Evolutionary conservation across 2,329 filamentous ascomycete species (phyloP), one percentile per base, ranked within the genome.

Genomic region (Calonectria leucothoes): DNA sequence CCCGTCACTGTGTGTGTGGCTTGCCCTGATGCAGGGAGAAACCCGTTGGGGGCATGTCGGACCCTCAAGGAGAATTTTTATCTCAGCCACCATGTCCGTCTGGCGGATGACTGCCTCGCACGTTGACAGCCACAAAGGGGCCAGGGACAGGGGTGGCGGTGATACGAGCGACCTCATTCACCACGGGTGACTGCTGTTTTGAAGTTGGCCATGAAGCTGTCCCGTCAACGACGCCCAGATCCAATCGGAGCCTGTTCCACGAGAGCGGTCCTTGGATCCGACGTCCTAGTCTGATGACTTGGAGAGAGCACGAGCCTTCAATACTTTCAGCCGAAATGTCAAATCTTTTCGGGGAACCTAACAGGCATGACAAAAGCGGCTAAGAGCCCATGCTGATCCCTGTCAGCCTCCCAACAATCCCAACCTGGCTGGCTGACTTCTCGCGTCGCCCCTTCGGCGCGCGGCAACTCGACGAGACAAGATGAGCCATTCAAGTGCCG

Each of bases 201-300:
- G 39, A n/a, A 35, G 25, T 74, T 37, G 72, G 33, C 63, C 67
- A 51, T 57, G 65, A 74, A 68, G 67, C 49, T 51, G 70, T 70
- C 66, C 48, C 64, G 64, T 71, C 71, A 69, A 61, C 31, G 27
- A 64, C 65, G 25, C 27, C 48, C 52, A 69, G 25, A 49, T 77
- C 55, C 77, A 79, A 79, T 79, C 77, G 77, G 77, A 79, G 77
- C 72, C 48, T 68, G 76, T 79, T 79, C 77, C 77, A 79, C 27
- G 75, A 72, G 77, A 69, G 71, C 75, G 77, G 77, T 79, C 76
- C 75, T 74, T 72, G 66, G 72, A 61, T 49, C 69, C 55, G 68
- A 63, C 73, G n/a, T 66, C 29, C 74, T 74, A 76, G 77, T 70
- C 66, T 70, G 68, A 67, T 69, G 71, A 59, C 51, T 68, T 52